These are phyloP conservation scores for Phytophthora ohioensis DNA, from an alignment of 352 stramenopile species.

Conservation along the genomic window DNA sequence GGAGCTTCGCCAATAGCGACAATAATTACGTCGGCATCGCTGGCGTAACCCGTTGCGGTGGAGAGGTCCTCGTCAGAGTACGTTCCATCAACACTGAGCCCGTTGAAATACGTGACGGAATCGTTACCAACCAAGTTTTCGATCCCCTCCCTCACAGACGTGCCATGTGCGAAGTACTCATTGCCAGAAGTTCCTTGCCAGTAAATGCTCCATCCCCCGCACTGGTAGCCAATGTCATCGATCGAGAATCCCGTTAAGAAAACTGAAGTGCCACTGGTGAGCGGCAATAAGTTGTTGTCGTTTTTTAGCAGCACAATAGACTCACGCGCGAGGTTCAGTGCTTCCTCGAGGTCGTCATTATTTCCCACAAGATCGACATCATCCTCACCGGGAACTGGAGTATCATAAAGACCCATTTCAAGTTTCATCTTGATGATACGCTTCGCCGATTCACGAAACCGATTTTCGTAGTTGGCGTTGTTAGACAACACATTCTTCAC, in stretches of 20 bases:
- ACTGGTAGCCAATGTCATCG: conserved; percentile 69
- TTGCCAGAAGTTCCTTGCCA: conserved; percentile 84
- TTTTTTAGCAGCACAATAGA: conserved; percentile 87
- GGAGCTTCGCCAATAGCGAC: conserved; percentile 47
- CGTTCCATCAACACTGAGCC: conserved; percentile 32
- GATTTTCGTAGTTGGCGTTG: conserved; percentile 36
- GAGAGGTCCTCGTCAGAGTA: conserved; percentile 39
- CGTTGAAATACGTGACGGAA: conserved; percentile 47
- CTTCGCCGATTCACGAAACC: conserved; percentile 55
- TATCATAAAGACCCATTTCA: conserved; percentile 67
- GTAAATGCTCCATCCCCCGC: conserved; percentile 79
- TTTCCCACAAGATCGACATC: conserved; percentile 51
- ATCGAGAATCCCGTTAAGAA: conserved; percentile 69
- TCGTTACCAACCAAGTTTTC: conserved; percentile 30
- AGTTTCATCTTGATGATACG: conserved; percentile 79
- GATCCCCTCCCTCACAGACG: conserved; percentile 42
- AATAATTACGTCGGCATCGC: conserved; percentile 34
- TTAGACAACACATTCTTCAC: conserved; percentile 46
- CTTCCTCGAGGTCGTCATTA: conserved; percentile 48
- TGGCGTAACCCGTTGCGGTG: conserved; percentile 30
- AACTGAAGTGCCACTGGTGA: conserved; percentile 39
- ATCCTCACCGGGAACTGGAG: conserved; percentile 53
- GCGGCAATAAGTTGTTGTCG: conserved; percentile 51
- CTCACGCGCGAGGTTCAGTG: conserved; percentile 69
- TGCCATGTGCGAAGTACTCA: conserved; percentile 56